Evolutionary conservation across 345 rosid genomes (phyloP).

Genomic region (Citrus mangshanensis): DNA sequence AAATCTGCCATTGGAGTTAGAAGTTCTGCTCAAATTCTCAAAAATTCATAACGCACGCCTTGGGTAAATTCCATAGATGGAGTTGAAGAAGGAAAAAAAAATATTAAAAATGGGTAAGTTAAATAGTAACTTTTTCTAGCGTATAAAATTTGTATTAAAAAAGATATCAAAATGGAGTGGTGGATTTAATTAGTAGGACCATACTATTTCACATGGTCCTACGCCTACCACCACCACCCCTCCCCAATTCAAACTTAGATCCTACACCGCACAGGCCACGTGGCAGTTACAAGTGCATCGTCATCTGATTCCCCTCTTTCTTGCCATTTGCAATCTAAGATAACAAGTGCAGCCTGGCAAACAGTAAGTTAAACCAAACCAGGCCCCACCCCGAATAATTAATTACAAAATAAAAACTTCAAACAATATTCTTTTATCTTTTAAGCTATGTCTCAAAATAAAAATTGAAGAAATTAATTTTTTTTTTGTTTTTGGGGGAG

Average conservation of each 20-base stretch:
- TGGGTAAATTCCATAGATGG: not conserved
- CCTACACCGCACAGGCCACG: slow-evolving; percentile 4
- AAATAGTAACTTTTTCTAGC: not conserved
- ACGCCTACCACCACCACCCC: not conserved
- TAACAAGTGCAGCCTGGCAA: slow-evolving; percentile 2
- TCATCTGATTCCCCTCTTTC: not conserved
- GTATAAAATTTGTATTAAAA: not conserved
- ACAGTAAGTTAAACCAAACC: not conserved
- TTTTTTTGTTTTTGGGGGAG: too few species aligned
- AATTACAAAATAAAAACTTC: too few species aligned
- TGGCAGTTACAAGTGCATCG: slow-evolving; percentile 19
- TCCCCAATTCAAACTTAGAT: too few species aligned
- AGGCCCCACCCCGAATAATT: not conserved
- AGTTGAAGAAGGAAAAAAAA: not conserved
- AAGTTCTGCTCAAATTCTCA: not conserved
- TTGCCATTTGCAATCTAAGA: not conserved
- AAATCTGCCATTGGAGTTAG: not conserved
- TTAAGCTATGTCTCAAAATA: too few species aligned
- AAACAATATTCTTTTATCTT: too few species aligned
- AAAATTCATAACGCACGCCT: not conserved
- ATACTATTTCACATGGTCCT: slow-evolving; percentile 5
- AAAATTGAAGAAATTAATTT: too few species aligned
- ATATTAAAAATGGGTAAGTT: not conserved
- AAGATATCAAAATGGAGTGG: not conserved
- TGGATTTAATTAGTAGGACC: not conserved